Evolutionary conservation across 805 yeast genomes (phyloP).

Genomic region (Metschnikowia picachoensis): DNA sequence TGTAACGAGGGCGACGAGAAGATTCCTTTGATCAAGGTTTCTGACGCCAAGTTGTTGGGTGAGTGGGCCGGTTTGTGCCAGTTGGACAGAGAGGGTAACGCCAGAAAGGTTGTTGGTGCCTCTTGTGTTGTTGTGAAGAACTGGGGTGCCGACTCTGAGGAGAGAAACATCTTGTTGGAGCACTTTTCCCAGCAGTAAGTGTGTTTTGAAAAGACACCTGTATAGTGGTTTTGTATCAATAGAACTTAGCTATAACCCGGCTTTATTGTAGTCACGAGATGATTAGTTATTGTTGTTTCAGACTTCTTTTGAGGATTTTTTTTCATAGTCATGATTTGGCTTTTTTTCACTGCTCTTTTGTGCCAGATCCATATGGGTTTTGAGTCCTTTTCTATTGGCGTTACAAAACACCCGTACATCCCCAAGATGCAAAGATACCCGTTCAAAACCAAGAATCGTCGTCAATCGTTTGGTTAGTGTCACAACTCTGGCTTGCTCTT

Average conservation of each 20-base stretch:
- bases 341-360: too few relatives aligned
- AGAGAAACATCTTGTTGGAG: slow-evolving; percentile 93
- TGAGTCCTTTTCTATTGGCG: too few relatives aligned
- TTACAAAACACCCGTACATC: too few relatives aligned
- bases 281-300: background rate
- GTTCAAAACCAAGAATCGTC: too few relatives aligned
- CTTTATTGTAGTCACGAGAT: background rate
- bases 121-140: slow-evolving; percentile 98
- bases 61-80: slow-evolving; percentile 99
- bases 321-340: too few relatives aligned
- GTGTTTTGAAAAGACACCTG: slow-evolving; percentile 1
- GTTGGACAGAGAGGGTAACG: slow-evolving; percentile 99
- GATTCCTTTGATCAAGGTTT: slow-evolving; percentile 97
- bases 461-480: too few relatives aligned
- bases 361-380: too few relatives aligned
- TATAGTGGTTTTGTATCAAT: slow-evolving; percentile 8
- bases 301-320: too few relatives aligned
- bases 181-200: slow-evolving; percentile 86
- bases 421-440: too few relatives aligned
- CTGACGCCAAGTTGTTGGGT: slow-evolving; percentile 99
- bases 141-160: slow-evolving; percentile 99
- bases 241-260: background rate
- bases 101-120: slow-evolving; percentile 99
- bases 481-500: too few relatives aligned
- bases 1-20: slow-evolving; percentile 96